phyloP scores from a whole-genome alignment of 23 red algal species.

The Gracilaria gracilis region DNA sequence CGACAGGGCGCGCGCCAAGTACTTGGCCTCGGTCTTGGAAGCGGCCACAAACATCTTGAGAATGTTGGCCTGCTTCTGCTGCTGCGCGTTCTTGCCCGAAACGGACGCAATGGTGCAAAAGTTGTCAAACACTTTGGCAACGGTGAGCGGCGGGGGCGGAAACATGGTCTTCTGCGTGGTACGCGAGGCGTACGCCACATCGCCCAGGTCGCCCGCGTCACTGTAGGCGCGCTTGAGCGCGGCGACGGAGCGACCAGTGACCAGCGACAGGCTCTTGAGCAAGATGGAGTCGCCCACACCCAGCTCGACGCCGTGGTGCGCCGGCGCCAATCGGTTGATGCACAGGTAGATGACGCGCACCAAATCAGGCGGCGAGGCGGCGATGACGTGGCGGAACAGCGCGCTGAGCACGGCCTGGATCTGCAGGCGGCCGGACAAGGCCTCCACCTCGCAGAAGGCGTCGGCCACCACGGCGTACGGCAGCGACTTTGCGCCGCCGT shows the following conservation, averaged over 20 bases:
- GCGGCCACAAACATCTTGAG: constrained; percentile 80
- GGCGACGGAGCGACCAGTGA: constrained; percentile 65
- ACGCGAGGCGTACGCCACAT: constrained; percentile 74
- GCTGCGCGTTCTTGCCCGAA: constrained; percentile 73
- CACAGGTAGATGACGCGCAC: constrained; percentile 87
- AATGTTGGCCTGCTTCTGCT: constrained; percentile 69
- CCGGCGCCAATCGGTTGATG: constrained; percentile 83
- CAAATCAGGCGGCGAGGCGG: constrained; percentile 83
- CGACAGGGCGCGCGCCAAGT: constrained; percentile 79
- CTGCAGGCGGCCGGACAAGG: constrained; percentile 73
- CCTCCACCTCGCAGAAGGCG: constrained; percentile 81
- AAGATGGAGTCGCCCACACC: constrained; percentile 91
- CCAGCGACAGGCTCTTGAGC: constrained; percentile 82
- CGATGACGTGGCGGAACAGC: constrained; percentile 75
- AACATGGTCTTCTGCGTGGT: constrained; percentile 95
- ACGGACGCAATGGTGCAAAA: constrained; percentile 71
- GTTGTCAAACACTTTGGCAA: constrained; percentile 81
- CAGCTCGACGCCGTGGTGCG: constrained; percentile 95
- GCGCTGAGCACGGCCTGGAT: constrained; percentile 80
- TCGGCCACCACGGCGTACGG: constrained; percentile 89
- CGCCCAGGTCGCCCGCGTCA: constrained; percentile 89
- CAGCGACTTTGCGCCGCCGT: constrained; percentile 34
- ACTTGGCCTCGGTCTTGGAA: constrained; percentile 88
- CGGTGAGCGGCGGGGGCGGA: constrained; percentile 77
- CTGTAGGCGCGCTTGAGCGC: constrained; percentile 71